A percentile compares a stretch with the other conserved stretches of the same genome.
These are phyloP conservation scores for Pythium chondricola DNA, from an alignment of 352 stramenopile species.

Conservation along the genomic window DNA sequence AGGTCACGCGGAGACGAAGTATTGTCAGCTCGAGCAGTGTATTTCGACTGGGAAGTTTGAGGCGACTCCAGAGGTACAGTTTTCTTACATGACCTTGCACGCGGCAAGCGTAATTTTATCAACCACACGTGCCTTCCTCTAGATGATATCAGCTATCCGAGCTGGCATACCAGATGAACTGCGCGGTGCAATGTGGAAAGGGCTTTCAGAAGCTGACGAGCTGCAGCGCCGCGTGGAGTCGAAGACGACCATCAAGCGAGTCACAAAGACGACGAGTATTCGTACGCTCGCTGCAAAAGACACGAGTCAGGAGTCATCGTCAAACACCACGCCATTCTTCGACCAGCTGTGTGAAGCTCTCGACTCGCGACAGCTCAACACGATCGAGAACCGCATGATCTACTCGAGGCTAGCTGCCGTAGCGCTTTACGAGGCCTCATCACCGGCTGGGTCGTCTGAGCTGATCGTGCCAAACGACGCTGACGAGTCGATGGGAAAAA, in stretches of 20 bases:
- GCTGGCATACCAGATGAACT: slow-evolving; percentile 74
- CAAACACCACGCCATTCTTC: slow-evolving; percentile 19
- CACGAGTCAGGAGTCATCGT: not conserved
- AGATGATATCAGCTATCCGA: slow-evolving; percentile 73
- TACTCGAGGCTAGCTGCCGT: slow-evolving; percentile 50
- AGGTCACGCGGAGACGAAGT: slow-evolving; percentile 76
- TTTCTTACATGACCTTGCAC: not conserved
- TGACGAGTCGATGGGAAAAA: no score
- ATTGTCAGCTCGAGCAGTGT: slow-evolving; percentile 76
- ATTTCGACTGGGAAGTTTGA: slow-evolving; percentile 55
- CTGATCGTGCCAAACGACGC: no score
- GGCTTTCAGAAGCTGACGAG: slow-evolving; percentile 56
- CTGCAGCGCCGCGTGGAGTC: slow-evolving; percentile 55
- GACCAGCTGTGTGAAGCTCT: slow-evolving; percentile 42
- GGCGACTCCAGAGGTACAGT: slow-evolving; percentile 45
- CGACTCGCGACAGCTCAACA: slow-evolving; percentile 29
- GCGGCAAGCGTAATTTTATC: no score
- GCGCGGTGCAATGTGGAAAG: slow-evolving; percentile 66
- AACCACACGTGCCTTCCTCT: no score
- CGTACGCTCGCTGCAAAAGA: slow-evolving; percentile 10
- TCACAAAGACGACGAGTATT: slow-evolving; percentile 41
- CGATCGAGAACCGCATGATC: slow-evolving; percentile 58
- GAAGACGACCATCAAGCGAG: slow-evolving; percentile 42
- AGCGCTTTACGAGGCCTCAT: slow-evolving; percentile 32
- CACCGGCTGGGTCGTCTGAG: slow-evolving; percentile 1